A percentile compares a stretch with the other conserved stretches of the same genome.
Conservation (phyloP, 352 stramenopile genomes). For the Pythium plurisporium region DNA sequence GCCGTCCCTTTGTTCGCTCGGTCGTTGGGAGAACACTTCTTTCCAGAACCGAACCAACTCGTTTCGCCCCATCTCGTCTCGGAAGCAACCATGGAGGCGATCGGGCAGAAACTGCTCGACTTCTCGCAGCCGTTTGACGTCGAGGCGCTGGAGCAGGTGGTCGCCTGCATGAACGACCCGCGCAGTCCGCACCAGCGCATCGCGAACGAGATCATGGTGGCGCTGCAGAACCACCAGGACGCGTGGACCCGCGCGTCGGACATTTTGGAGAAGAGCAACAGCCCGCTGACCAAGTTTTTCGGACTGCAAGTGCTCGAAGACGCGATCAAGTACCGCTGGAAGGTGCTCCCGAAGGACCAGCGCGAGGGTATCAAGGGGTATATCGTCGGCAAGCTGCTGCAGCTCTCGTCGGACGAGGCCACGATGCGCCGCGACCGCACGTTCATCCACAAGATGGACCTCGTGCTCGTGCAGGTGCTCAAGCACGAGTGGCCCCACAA, state of each 20-base stretch:
- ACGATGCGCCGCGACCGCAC: constrained; percentile 88
- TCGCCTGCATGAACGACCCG: constrained; percentile 95
- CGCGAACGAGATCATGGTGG: constrained; percentile 93
- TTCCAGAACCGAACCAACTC: too few species aligned
- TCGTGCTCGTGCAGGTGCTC: constrained; percentile 97
- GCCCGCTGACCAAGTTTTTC: constrained; percentile 91
- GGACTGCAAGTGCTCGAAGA: constrained; percentile 95
- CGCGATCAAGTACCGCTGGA: constrained; percentile 96
- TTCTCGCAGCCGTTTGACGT: constrained; percentile 96
- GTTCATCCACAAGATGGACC: constrained; percentile 95
- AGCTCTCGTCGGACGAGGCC: constrained; percentile 89
- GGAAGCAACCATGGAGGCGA: constrained; percentile 73
- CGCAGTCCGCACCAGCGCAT: constrained; percentile 90
- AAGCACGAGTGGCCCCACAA: constrained; percentile 99
- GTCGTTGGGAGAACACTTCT: neutral
- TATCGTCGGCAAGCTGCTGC: constrained; percentile 96
- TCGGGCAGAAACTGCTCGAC: constrained; percentile 90
- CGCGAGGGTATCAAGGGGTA: constrained; percentile 98
- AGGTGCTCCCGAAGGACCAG: constrained; percentile 95
- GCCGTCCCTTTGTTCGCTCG: neutral
- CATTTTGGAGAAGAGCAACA: constrained; percentile 94
- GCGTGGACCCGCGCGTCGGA: constrained; percentile 92
- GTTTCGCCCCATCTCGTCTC: neutral
- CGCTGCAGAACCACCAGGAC: constrained; percentile 91
- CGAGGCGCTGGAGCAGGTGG: constrained; percentile 93